phyloP scores from a whole-genome alignment of 208 protist species.

The Plasmodiophora brassicae region DNA sequence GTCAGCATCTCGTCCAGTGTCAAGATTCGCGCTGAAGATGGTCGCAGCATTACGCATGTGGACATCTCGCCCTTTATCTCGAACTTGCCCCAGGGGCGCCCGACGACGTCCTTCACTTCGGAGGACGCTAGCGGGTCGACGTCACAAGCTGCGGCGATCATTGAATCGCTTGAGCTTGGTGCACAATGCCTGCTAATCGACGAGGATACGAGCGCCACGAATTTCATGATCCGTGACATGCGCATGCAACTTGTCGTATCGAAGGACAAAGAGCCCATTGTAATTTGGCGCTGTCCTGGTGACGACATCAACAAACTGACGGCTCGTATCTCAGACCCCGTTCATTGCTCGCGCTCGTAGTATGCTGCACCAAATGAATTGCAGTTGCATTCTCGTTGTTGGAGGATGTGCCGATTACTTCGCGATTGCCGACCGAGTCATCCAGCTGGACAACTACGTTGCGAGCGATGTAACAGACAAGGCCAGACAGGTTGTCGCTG shows the following conservation, averaged over 20 bases:
- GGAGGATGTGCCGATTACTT: constrained; percentile 71
- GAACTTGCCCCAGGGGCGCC: constrained; percentile 72
- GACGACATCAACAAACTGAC: constrained; percentile 43
- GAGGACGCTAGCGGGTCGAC: constrained; percentile 79
- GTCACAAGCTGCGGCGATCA: constrained; percentile 54
- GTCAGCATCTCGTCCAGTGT: no score
- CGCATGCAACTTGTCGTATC: constrained; percentile 79
- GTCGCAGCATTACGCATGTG: constrained; percentile 69
- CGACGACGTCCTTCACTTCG: constrained; percentile 57
- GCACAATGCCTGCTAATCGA: constrained; percentile 76
- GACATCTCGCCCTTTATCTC: constrained; percentile 85
- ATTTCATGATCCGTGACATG: constrained; percentile 82
- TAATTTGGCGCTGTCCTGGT: constrained; percentile 80
- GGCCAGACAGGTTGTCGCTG: no score
- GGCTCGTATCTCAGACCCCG: neutral
- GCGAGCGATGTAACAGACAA: no score
- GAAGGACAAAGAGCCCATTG: constrained; percentile 80
- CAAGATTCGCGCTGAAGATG: no score
- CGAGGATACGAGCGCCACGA: constrained; percentile 89
- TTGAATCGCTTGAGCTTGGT: constrained; percentile 82
- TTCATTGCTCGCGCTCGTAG: neutral
- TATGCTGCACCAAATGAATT: neutral
- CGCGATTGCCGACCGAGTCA: constrained; percentile 70
- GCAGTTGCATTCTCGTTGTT: constrained; percentile 23
- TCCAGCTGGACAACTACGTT: constrained; percentile 75